Conservation (phyloP, 2,329 filamentous ascomycete genomes). For the Neodidymelliopsis sp. region DNA sequence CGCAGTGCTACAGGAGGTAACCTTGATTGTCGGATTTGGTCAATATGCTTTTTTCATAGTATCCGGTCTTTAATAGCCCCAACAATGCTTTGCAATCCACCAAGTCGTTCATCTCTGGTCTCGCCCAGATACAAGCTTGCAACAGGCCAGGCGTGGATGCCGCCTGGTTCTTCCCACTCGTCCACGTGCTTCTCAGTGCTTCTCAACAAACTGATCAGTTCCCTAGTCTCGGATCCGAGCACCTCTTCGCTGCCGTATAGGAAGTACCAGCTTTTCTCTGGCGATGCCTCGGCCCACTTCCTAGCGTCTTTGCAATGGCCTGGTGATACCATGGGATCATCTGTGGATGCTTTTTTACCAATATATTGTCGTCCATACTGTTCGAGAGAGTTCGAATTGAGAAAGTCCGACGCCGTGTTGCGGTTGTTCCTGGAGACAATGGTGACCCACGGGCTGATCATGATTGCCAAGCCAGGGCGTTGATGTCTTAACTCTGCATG, state of each 20-base stretch:
- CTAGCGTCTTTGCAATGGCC: conserved; percentile 70
- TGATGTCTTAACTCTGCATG: conserved; percentile 53
- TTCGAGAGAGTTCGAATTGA: conserved; percentile 71
- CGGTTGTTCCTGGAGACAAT: conserved; percentile 72
- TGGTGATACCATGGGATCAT: conserved; percentile 71
- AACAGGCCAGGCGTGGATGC: conserved; percentile 85
- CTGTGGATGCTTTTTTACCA: conserved; percentile 57
- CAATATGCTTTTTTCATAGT: conserved; percentile 13
- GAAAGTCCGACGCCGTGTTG: conserved; percentile 77
- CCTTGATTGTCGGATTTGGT: not conserved
- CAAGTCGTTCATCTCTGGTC: conserved; percentile 54
- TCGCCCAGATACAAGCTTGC: conserved; percentile 66
- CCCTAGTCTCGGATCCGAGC: conserved; percentile 73
- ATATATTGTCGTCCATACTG: conserved; percentile 75
- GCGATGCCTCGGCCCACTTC: conserved; percentile 73
- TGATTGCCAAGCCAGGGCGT: conserved; percentile 67
- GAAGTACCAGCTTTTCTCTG: conserved; percentile 71
- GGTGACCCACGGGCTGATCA: conserved; percentile 84
- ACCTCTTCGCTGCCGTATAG: conserved; percentile 81
- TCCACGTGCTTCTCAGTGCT: conserved; percentile 63
- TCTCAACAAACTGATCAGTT: conserved; percentile 64
- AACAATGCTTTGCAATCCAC: conserved; percentile 57
- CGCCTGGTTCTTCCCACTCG: conserved; percentile 67
- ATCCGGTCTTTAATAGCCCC: conserved; percentile 43
- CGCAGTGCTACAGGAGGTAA: conserved; percentile 7